These are phyloP conservation scores for Diutina neorugosa DNA, from an alignment of 1,139 yeast species.

Conservation along the genomic window DNA sequence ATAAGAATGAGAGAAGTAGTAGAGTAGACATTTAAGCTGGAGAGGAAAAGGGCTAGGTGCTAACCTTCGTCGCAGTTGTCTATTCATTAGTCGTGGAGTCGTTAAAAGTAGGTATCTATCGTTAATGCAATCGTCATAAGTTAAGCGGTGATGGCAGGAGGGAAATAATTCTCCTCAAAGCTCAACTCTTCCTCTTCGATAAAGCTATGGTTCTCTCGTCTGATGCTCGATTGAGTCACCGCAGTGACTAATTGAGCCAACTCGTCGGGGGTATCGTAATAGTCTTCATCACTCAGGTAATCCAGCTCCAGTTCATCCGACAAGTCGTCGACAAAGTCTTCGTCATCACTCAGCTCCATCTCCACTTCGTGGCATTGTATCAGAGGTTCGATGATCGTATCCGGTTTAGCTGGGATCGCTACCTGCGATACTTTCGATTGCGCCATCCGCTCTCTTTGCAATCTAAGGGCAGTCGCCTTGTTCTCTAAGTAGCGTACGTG, in stretches of 20 bases:
- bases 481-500: background rate
- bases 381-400: background rate
- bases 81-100: background rate
- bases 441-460: background rate
- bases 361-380: background rate
- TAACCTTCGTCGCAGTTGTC: too few species aligned
- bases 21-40: too few species aligned
- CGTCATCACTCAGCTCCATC: constrained; percentile 1
- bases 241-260: background rate
- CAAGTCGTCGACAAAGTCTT: background rate
- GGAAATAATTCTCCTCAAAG: background rate
- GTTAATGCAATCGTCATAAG: background rate
- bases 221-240: background rate
- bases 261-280: background rate
- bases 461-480: background rate
- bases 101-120: background rate
- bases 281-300: background rate
- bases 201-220: background rate
- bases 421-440: background rate
- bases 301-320: background rate
- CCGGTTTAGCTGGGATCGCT: too few species aligned
- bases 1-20: too few species aligned
- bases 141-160: background rate
- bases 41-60: too few species aligned
- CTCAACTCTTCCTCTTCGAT: background rate